Evolutionary conservation across 306 rosid species (phyloP).

Genomic region (Trifolium repens): DNA sequence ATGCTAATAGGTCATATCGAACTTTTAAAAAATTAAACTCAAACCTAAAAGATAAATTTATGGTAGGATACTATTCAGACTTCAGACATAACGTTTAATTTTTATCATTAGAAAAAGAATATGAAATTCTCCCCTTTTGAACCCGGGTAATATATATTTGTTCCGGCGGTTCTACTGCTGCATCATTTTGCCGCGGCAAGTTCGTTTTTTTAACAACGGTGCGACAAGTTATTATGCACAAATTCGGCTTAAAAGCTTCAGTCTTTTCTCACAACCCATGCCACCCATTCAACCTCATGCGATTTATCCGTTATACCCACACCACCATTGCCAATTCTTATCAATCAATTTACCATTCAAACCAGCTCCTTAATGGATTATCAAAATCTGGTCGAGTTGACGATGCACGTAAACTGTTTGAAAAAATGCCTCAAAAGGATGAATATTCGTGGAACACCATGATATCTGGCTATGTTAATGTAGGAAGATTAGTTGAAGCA

Average conservation of each 20-base stretch:
- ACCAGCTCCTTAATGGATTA: slow-evolving; percentile 53
- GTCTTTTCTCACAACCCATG: slow-evolving; percentile 38
- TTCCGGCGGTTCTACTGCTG: neutral
- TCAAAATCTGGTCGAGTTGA: slow-evolving; percentile 56
- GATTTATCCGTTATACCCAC: slow-evolving; percentile 29
- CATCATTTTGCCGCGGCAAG: neutral
- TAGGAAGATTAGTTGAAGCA: slow-evolving; percentile 70
- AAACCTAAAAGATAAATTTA: no score
- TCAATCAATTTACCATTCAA: slow-evolving; percentile 49
- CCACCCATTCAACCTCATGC: slow-evolving; percentile 39
- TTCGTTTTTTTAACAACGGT: neutral
- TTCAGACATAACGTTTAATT: no score
- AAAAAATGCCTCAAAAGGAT: slow-evolving; percentile 66
- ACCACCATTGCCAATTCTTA: slow-evolving; percentile 33
- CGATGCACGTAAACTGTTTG: slow-evolving; percentile 80
- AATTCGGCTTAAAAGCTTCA: slow-evolving; percentile 42
- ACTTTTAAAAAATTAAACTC: no score
- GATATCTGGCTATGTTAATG: slow-evolving; percentile 68
- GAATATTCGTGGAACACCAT: slow-evolving; percentile 83
- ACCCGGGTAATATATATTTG: no score
- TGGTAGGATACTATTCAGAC: no score
- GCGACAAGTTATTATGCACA: slow-evolving; percentile 48
- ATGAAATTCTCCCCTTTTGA: no score
- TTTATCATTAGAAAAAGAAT: no score
- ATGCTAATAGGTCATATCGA: no score